phyloP scores from a whole-genome alignment of 1,284 basidiomycete genomes.

The Irpex lacteus region DNA sequence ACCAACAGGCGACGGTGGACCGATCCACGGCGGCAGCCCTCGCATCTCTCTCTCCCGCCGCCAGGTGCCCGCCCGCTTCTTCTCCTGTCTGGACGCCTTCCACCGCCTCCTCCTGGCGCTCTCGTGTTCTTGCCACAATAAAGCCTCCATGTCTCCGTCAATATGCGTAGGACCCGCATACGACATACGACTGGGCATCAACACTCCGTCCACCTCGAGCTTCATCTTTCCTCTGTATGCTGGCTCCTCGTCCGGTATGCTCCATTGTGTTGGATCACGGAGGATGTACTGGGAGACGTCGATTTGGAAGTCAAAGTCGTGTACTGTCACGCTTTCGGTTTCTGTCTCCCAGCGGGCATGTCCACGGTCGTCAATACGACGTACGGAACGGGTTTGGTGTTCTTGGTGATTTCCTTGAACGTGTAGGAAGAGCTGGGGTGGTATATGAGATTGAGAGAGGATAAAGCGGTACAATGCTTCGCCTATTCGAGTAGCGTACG shows the following conservation, averaged over 20 bases:
- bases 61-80: conserved; percentile 22
- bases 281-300: conserved; percentile 37
- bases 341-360: conserved; percentile 44
- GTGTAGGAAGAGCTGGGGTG: conserved; percentile 49
- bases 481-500: conserved; percentile 36
- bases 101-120: conserved; percentile 9
- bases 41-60: conserved; percentile 19
- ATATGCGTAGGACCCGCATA: background rate
- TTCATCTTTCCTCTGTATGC: conserved; percentile 34
- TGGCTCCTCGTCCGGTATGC: conserved; percentile 31
- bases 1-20: conserved; percentile 6
- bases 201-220: conserved; percentile 23
- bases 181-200: conserved; percentile 3
- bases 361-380: conserved; percentile 33
- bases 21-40: conserved; percentile 33
- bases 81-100: conserved; percentile 23
- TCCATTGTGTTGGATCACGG: conserved; percentile 29
- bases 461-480: conserved; percentile 75
- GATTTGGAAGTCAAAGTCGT: conserved; percentile 66
- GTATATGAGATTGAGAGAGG: conserved; percentile 47
- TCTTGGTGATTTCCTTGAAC: conserved; percentile 62
- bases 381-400: conserved; percentile 47
- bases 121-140: conserved; percentile 18
- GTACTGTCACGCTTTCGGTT: conserved; percentile 51
- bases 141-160: conserved; percentile 3